phyloP scores from a whole-genome alignment of 495 filamentous ascomycete genomes.

The Penicillium soppii region DNA sequence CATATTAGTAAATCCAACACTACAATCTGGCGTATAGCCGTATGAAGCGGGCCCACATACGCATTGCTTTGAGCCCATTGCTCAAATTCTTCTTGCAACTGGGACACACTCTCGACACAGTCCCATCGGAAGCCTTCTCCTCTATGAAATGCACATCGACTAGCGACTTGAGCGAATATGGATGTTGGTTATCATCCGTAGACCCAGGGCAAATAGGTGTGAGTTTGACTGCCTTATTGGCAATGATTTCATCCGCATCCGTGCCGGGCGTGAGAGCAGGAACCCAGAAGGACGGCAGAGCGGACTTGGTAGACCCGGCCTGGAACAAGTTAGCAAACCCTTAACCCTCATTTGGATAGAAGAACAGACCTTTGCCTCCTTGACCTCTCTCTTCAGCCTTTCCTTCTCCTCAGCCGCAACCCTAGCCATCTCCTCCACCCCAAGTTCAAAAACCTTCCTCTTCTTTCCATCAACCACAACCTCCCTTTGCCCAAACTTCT shows the following conservation, averaged over 20 bases:
- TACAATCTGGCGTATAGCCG: neutral
- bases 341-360: neutral
- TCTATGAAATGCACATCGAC: conserved; percentile 79
- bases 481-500: conserved; percentile 42
- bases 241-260: conserved; percentile 47
- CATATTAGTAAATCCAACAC: neutral
- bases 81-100: conserved; percentile 82
- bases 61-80: conserved; percentile 79
- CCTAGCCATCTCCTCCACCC: conserved; percentile 73
- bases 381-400: conserved; percentile 64
- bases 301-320: conserved; percentile 59
- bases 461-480: conserved; percentile 46
- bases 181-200: conserved; percentile 64
- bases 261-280: conserved; percentile 75
- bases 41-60: conserved; percentile 48
- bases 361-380: conserved; percentile 64
- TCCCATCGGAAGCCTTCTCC: conserved; percentile 54
- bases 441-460: conserved; percentile 67
- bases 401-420: conserved; percentile 69
- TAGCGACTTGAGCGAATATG: conserved; percentile 79
- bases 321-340: conserved; percentile 15
- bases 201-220: conserved; percentile 81
- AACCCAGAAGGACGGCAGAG: conserved; percentile 93
- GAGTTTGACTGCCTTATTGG: conserved; percentile 63
- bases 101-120: conserved; percentile 70